These are phyloP conservation scores for Xanthoceras sorbifolium DNA, from an alignment of 345 rosid species.

Conservation along the genomic window DNA sequence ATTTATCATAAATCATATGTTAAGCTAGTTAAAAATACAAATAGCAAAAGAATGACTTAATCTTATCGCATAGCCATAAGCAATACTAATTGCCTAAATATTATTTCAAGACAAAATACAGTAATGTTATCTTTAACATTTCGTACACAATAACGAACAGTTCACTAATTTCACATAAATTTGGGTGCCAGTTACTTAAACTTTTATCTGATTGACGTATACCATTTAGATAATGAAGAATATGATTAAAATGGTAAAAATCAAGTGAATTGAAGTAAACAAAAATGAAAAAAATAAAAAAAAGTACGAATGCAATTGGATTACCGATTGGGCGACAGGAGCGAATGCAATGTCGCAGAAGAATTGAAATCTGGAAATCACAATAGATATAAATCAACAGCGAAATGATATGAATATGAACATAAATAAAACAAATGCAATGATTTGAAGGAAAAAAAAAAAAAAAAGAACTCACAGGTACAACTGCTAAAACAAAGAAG, in stretches of 20 bases:
- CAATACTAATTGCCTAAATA: no score
- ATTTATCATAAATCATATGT: not conserved
- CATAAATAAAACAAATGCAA: not conserved
- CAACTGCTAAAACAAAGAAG: constrained; percentile 56
- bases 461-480: constrained; percentile 45
- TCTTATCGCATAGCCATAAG: no score
- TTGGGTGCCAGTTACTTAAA: no score
- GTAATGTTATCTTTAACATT: not conserved
- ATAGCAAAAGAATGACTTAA: not conserved
- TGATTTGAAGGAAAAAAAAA: not conserved
- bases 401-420: not conserved
- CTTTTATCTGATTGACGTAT: no score
- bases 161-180: not conserved
- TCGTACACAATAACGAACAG: not conserved
- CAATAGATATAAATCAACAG: not conserved
- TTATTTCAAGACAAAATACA: no score
- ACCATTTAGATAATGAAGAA: no score
- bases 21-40: not conserved
- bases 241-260: not conserved
- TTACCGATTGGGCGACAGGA: constrained; percentile 39
- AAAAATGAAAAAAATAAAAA: not conserved
- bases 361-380: constrained; percentile 53
- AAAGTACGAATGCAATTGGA: not conserved
- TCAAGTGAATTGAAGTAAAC: not conserved
- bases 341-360: constrained; percentile 54